phyloP scores from a whole-genome alignment of 2,329 filamentous ascomycete species.

The Akanthomyces lecanii region DNA sequence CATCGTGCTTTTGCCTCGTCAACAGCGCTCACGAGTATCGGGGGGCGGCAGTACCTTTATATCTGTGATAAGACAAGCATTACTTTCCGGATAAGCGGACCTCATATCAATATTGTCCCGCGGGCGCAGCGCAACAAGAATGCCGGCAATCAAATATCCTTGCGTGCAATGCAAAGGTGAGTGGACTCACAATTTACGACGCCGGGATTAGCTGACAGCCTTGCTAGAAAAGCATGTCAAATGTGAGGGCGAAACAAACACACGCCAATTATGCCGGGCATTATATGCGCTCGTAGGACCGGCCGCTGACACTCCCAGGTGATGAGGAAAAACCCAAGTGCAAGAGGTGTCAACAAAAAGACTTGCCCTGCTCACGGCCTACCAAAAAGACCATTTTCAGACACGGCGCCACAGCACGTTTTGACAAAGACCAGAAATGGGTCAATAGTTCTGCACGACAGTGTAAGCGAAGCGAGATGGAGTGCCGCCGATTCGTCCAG shows the following conservation, averaged over 20 bases:
- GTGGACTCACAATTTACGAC: background rate
- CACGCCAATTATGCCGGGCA: too few relatives aligned
- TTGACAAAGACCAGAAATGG: constrained; percentile 35
- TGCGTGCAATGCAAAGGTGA: constrained; percentile 25
- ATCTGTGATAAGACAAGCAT: background rate
- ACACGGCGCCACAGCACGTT: constrained; percentile 30
- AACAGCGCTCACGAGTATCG: background rate
- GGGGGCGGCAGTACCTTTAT: background rate
- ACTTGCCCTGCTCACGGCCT: constrained; percentile 32
- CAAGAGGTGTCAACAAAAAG: constrained; percentile 31
- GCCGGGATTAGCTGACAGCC: constrained; percentile 12
- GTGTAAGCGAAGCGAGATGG: constrained; percentile 27
- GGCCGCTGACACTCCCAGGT: constrained; percentile 23
- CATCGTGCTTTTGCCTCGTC: background rate
- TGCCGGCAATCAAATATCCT: constrained; percentile 24
- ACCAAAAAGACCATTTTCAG: constrained; percentile 34
- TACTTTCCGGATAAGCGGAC: background rate
- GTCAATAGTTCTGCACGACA: constrained; percentile 32
- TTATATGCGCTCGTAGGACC: background rate
- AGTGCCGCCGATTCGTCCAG: background rate
- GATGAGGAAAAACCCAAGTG: constrained; percentile 37
- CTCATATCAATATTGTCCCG: background rate
- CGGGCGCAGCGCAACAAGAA: constrained; percentile 4
- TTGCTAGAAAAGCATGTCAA: constrained; percentile 25
- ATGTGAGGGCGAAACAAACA: constrained; percentile 18